Percentiles rank a stretch among this genome's conserved stretches.
Evolutionary conservation across 306 rosid species (phyloP).

Genomic region (Boehmeria nivea): DNA sequence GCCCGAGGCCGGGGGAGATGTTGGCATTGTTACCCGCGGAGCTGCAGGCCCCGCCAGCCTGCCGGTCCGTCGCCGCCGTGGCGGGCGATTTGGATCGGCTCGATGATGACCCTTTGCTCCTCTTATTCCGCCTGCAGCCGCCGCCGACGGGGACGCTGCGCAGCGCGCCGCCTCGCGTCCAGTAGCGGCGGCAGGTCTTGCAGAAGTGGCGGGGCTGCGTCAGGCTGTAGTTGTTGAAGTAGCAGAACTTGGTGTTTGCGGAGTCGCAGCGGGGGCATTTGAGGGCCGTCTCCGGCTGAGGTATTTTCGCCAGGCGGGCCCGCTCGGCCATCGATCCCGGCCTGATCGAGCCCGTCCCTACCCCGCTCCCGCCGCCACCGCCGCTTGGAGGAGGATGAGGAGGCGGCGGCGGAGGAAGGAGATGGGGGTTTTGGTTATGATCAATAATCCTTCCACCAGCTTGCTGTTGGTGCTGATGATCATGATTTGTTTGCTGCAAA

Average conservation of each 20-base stretch:
- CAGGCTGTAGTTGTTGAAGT: conserved; percentile 89
- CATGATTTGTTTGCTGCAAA: no score
- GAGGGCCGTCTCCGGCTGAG: conserved; percentile 53
- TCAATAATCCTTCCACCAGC: no score
- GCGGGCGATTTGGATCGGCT: conserved; percentile 36
- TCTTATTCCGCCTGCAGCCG: conserved; percentile 79
- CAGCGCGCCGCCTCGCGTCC: conserved; percentile 81
- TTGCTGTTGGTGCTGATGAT: no score
- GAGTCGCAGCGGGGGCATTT: conserved; percentile 92
- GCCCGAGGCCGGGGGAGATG: no score
- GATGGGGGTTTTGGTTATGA: no score
- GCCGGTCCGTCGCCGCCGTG: no score
- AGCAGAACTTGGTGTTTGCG: conserved; percentile 88
- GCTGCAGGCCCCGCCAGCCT: no score
- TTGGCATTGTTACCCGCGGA: no score
- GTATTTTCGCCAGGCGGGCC: conserved; percentile 81
- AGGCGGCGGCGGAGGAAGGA: conserved; percentile 33
- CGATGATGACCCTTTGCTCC: no score
- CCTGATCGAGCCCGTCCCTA: conserved; percentile 54
- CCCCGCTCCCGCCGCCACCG: conserved; percentile 17
- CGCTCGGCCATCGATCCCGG: conserved; percentile 77
- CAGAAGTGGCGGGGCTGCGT: conserved; percentile 96
- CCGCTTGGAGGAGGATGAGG: conserved; percentile 34
- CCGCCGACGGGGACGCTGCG: conserved; percentile 87
- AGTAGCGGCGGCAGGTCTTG: conserved; percentile 85